Base-by-base conservation (phyloP, 2,329 filamentous ascomycete genomes). In the Talaromyces sp. region DNA sequence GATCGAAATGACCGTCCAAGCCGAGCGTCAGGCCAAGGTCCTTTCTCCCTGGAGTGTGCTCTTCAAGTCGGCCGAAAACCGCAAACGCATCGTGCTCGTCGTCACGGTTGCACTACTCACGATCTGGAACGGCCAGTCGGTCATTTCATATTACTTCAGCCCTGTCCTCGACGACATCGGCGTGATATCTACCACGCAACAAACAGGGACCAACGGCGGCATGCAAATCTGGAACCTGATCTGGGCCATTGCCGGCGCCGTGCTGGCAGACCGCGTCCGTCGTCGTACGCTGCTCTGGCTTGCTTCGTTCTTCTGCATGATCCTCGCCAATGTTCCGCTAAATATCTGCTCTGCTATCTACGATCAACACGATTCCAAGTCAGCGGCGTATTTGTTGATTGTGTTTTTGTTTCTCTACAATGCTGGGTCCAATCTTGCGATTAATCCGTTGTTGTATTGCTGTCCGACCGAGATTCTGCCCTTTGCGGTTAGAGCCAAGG, bases 381-480 rank as follows among this genome's bases (percentile, higher is more conserved):
- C 13, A 1, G 56, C 22, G 10, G 27, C 56, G 13, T 58, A 43
- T 31, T 41, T 16, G n/a, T 33, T 50, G 31, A 33, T 35, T 19
- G 45, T 48, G 16, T 60, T 10, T 8, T 50, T 37, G 6, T 48
- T 37, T 7, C 24, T 39, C 10, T 50, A 35, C 27, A 41, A 47
- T 37, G 43, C 41, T 16, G 45, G 33, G 5, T 48, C 50, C n/a
- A 50, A 61, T 81, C 79, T n/a, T 81, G 83, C 68, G 74, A 77
- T 19, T 1, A 80, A 77, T 3, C 77, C 78, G 7, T 70, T 79
- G 19, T 76, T 78, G 71, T 72, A 75, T 41, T 72, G 84, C 8
- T 84, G 83, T 72, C 82, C 82, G 0, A 81, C 83, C 56, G 82
- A 84, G 69, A 80, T 82, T 9, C 75, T 84, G n/a, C 79, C 76